Evolutionary conservation across 306 rosid genomes (phyloP).

Genomic region (Comarum palustre): DNA sequence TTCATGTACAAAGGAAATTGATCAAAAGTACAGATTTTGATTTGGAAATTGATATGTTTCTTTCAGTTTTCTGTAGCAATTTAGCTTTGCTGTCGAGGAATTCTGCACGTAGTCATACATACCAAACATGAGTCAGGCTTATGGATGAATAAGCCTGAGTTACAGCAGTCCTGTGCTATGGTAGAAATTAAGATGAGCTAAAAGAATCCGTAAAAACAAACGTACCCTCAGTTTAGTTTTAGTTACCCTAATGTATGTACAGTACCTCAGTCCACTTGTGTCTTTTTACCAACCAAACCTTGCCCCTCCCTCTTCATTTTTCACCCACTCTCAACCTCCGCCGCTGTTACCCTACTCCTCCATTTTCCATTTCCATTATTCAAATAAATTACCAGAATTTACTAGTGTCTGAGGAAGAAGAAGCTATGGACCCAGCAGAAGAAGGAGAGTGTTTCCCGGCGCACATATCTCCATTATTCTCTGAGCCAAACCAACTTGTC

Average conservation of each 20-base stretch:
- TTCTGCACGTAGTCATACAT: too few species aligned
- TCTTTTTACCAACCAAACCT: slow-evolving; percentile 29
- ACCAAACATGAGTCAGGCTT: too few species aligned
- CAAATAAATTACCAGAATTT: neutral
- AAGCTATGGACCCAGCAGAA: neutral
- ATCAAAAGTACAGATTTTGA: too few species aligned
- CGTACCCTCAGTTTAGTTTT: too few species aligned
- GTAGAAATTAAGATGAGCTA: too few species aligned
- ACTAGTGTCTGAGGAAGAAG: neutral
- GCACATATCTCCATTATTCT: slow-evolving; percentile 61
- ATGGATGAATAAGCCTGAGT: too few species aligned
- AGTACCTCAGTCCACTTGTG: neutral
- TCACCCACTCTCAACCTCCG: slow-evolving; percentile 45
- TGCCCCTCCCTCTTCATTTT: slow-evolving; percentile 8
- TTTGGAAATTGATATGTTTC: too few species aligned
- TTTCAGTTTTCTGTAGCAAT: too few species aligned
- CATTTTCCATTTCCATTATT: neutral
- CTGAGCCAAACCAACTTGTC: slow-evolving; percentile 40
- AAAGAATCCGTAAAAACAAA: too few species aligned
- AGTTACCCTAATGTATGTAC: neutral
- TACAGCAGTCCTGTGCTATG: too few species aligned
- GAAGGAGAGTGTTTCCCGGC: slow-evolving; percentile 30
- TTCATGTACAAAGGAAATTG: too few species aligned
- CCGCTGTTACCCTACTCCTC: slow-evolving; percentile 21
- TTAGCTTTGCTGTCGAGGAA: too few species aligned